Conservation (phyloP, 2,329 filamentous ascomycete species). For the Cordyceps cateniannulata region DNA sequence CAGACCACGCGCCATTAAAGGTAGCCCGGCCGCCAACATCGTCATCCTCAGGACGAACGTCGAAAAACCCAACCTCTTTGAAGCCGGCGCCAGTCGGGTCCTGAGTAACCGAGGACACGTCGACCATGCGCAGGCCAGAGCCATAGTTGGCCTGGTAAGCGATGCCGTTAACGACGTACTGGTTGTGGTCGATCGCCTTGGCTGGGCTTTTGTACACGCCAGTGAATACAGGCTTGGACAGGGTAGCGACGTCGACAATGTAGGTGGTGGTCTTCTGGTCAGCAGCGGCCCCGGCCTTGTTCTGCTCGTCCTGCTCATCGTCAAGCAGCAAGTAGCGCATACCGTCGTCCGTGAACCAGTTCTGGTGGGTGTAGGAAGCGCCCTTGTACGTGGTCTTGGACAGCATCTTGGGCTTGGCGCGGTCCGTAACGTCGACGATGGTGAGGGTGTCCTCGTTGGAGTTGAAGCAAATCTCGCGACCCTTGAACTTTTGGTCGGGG, state of each 20-base stretch:
- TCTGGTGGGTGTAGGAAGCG: conserved; percentile 53
- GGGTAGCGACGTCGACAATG: conserved; percentile 42
- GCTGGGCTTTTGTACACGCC: conserved; percentile 35
- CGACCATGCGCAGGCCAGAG: conserved; percentile 38
- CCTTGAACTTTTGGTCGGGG: conserved; percentile 40
- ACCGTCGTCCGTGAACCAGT: conserved; percentile 43
- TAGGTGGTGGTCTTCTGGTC: conserved; percentile 43
- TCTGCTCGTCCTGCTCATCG: conserved; percentile 46
- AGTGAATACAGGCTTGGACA: conserved; percentile 36
- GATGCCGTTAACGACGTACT: conserved; percentile 38
- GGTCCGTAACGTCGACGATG: conserved; percentile 48
- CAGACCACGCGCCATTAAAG: conserved; percentile 41
- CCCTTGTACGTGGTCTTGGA: conserved; percentile 50
- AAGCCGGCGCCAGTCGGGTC: conserved; percentile 40
- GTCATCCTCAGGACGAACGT: conserved; percentile 46
- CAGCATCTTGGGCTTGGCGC: conserved; percentile 38
- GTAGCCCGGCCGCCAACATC: conserved; percentile 29
- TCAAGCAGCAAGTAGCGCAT: conserved; percentile 44
- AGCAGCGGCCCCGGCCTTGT: conserved; percentile 30
- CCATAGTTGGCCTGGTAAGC: conserved; percentile 46
- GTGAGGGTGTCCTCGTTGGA: conserved; percentile 49
- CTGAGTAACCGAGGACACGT: conserved; percentile 27
- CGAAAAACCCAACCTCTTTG: conserved; percentile 43
- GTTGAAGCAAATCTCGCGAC: conserved; percentile 48
- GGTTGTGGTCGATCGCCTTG: conserved; percentile 41